Percentiles rank a stretch among this genome's conserved stretches.
These are phyloP conservation scores for Colletotrichum sp. DNA, from an alignment of 2,329 filamentous ascomycete species.

Conservation along the genomic window DNA sequence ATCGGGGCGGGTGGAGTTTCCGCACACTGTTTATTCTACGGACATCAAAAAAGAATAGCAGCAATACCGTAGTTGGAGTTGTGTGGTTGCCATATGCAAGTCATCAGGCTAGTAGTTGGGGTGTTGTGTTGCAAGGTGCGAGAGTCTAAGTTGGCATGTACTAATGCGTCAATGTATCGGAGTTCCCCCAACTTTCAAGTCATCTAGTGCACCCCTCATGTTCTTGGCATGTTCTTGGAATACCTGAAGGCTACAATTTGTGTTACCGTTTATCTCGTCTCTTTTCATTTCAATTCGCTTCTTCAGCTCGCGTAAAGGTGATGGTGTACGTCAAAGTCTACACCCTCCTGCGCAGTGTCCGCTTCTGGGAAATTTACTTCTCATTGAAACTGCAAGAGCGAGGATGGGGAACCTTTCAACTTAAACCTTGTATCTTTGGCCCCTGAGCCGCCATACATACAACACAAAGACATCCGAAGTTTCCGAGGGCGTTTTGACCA, in stretches of 20 bases:
- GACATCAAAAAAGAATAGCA: not conserved
- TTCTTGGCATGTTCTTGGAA: not conserved
- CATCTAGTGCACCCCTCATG: not conserved
- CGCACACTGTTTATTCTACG: not conserved
- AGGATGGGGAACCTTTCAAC: not conserved
- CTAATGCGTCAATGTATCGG: not conserved
- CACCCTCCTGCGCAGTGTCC: not conserved
- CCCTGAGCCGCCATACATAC: not conserved
- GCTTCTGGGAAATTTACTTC: not conserved
- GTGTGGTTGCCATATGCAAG: not conserved
- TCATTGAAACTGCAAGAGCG: not conserved
- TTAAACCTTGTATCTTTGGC: not conserved
- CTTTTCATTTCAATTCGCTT: not conserved
- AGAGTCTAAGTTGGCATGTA: not conserved
- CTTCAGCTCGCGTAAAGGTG: not conserved
- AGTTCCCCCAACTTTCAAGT: not conserved
- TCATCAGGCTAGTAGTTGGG: not conserved
- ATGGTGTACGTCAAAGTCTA: not conserved
- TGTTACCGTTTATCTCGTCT: not conserved
- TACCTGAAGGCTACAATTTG: not conserved
- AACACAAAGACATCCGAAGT: not conserved
- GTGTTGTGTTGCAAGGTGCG: not conserved
- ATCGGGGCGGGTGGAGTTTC: not conserved
- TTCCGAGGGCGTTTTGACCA: not conserved
- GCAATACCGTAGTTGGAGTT: not conserved